These are phyloP conservation scores for Tetraselmis striata DNA, from an alignment of 139 green algal genomes.

Conservation along the genomic window DNA sequence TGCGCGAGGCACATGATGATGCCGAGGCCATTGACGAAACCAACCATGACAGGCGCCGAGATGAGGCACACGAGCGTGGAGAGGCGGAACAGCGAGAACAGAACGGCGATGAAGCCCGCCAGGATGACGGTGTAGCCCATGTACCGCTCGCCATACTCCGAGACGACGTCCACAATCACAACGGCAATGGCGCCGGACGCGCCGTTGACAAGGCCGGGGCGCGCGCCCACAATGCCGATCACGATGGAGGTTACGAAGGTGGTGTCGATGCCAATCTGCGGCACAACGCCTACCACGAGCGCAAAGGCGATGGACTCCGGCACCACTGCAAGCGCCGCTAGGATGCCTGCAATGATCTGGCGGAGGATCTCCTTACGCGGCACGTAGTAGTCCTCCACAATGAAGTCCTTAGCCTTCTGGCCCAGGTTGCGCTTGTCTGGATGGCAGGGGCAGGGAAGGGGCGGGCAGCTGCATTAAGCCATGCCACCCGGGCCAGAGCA, in stretches of 20 bases:
- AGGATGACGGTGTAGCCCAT: constrained; percentile 9
- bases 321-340: not conserved
- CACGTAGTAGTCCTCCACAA: constrained; percentile 1
- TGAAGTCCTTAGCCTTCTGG: not conserved
- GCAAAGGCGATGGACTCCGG: constrained; percentile 9
- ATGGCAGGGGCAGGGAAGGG: not conserved
- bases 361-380: not conserved
- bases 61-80: constrained; percentile 1
- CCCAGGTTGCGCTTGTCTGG: not conserved
- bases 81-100: not conserved
- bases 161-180: not conserved
- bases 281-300: not conserved
- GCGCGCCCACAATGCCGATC: not conserved
- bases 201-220: not conserved
- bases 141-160: not conserved
- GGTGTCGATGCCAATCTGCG: not conserved
- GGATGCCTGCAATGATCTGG: not conserved
- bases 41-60: constrained; percentile 1
- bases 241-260: constrained; percentile 3
- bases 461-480: not conserved
- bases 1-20: constrained; percentile 8
- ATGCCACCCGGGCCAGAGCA: not conserved
- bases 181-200: constrained; percentile 5
- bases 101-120: not conserved
- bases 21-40: constrained; percentile 3